These are phyloP conservation scores for Aspergillus hancockii DNA, from an alignment of 495 filamentous ascomycete genomes.

Conservation along the genomic window DNA sequence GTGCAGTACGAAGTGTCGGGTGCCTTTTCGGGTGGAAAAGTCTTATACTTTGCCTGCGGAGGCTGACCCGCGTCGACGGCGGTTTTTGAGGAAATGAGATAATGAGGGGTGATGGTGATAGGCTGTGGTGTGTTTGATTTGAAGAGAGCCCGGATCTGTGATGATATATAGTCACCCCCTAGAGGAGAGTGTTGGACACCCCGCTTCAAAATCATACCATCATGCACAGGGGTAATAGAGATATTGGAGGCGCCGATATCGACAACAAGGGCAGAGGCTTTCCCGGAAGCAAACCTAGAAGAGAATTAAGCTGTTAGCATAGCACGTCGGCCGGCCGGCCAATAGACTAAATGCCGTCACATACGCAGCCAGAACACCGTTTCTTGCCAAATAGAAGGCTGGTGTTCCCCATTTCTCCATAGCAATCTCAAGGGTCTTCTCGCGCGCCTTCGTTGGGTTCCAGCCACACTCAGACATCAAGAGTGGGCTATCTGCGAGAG, in stretches of 20 bases:
- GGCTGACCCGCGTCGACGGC: constrained; percentile 86
- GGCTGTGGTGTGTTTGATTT: constrained; percentile 67
- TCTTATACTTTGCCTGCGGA: constrained; percentile 66
- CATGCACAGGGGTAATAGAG: constrained; percentile 87
- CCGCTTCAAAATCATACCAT: constrained; percentile 90
- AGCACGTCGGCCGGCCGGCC: neutral
- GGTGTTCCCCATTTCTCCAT: constrained; percentile 96
- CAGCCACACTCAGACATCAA: constrained; percentile 93
- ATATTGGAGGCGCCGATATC: constrained; percentile 91
- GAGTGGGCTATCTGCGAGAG: constrained; percentile 83
- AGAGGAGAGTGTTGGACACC: constrained; percentile 80
- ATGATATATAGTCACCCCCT: constrained; percentile 85
- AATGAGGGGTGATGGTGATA: constrained; percentile 81
- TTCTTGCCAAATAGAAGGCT: constrained; percentile 84
- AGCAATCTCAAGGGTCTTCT: constrained; percentile 88
- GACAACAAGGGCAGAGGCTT: constrained; percentile 86
- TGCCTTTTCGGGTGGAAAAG: constrained; percentile 60
- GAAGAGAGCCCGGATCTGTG: constrained; percentile 82
- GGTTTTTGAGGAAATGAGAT: constrained; percentile 80
- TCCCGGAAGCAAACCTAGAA: constrained; percentile 80
- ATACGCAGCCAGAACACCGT: constrained; percentile 65
- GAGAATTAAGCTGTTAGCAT: neutral
- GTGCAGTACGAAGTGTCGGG: constrained; percentile 72
- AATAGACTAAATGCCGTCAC: constrained; percentile 22
- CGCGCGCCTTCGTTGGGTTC: constrained; percentile 83